Percentiles rank a stretch among this genome's conserved stretches.
These are phyloP conservation scores for Podospora pseudocomata DNA, from an alignment of 495 filamentous ascomycete species.

Conservation along the genomic window DNA sequence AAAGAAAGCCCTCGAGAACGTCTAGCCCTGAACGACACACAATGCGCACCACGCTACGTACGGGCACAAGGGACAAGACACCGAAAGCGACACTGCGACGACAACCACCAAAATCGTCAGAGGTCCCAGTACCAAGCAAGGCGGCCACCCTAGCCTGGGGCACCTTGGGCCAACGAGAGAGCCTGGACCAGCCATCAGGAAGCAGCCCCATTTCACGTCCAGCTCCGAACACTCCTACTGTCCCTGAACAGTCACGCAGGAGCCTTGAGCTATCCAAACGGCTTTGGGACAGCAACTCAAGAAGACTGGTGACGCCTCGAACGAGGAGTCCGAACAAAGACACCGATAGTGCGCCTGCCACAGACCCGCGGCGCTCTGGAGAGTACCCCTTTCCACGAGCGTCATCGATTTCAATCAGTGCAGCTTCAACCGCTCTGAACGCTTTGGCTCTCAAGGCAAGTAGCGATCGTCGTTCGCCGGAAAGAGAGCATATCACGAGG, in stretches of 20 bases:
- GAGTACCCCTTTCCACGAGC: constrained; percentile 27
- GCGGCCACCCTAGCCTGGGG: constrained; percentile 88
- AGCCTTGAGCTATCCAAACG: constrained; percentile 26
- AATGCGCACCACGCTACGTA: constrained; percentile 80
- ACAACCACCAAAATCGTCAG: constrained; percentile 28
- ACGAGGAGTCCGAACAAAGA: constrained; percentile 24
- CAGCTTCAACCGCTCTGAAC: constrained; percentile 46
- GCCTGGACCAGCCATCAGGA: constrained; percentile 6
- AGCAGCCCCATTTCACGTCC: constrained; percentile 16
- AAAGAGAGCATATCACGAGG: constrained; percentile 15
- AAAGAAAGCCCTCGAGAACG: constrained; percentile 54
- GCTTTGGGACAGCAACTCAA: constrained; percentile 46
- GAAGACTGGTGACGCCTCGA: constrained; percentile 36
- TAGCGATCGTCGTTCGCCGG: constrained; percentile 9
- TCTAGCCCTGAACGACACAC: constrained; percentile 79
- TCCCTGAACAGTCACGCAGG: constrained; percentile 25
- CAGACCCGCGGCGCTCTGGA: constrained; percentile 22
- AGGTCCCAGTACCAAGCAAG: constrained; percentile 63
- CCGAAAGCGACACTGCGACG: constrained; percentile 48
- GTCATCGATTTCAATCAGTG: constrained; percentile 42
- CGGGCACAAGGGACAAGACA: constrained; percentile 57
- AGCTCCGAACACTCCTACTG: constrained; percentile 22
- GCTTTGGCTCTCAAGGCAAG: constrained; percentile 32
- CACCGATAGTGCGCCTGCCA: constrained; percentile 22
- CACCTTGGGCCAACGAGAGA: constrained; percentile 34